Base-by-base conservation (phyloP, 2,329 filamentous ascomycete species). In the Emericellopsis cladophorae region DNA sequence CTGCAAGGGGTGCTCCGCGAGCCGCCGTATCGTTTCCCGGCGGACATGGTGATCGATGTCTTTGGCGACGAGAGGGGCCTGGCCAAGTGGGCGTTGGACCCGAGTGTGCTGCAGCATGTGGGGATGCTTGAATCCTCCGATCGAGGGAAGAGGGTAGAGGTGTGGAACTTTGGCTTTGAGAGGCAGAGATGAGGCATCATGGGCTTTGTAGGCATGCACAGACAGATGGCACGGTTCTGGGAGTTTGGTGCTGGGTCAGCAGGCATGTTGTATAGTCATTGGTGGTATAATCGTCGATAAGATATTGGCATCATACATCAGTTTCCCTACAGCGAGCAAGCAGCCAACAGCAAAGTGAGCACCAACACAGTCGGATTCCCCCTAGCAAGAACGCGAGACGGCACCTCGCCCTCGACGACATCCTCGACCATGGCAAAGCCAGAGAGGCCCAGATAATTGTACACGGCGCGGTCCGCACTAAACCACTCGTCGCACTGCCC, bases 141-240 rank as follows among this genome's bases (percentile, higher is more conserved):
- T 2, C 52, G 53, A 0, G 46, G 45, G 3, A 46, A 48, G 23
- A 46, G 46, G 31, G 51, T 53, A 2, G 54, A 60, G 15, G 54
- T 60, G 5, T 61, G 57, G 56, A 61, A 60, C 22, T 61, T 60
- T 44, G 58, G 54, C 32, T 61, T 61, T 42, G 54, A 56, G 47
- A 39, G 48, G 31, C 26, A 29, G 26, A 29, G 7, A 12, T 29
- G 26, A 29, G 26, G 8, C 18, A 21, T 21, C 18, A 21, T 21
- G 18, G 18, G 18, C 18, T 21, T 21, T 21, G 5, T 21, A 21
- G 5, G 18, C 3, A 5, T 21, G 18, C 18, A 21, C 18, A 21
- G 18, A 21, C 18, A 21, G 18, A 21, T 21, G 5, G 3, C 18
- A 21, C 18, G 18, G 18, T 21, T 21, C 18, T 21, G 5, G 18